Evolutionary conservation across 2,329 filamentous ascomycete genomes (phyloP).

Genomic region (Claviceps arundinis): DNA sequence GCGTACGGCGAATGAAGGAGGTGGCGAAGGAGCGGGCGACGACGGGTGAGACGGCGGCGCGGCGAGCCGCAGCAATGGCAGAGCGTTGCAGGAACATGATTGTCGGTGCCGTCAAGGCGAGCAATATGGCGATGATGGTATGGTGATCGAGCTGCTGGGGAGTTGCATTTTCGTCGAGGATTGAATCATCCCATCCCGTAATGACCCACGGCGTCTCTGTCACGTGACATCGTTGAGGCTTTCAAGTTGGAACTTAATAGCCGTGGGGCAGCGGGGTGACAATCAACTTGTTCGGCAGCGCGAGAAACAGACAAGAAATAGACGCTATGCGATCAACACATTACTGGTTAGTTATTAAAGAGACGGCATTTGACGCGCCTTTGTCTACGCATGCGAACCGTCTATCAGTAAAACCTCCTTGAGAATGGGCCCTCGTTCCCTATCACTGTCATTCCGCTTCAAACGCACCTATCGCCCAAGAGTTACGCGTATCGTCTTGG

Average conservation of each 20-base stretch:
- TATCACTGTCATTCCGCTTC: too few species aligned
- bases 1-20: constrained; percentile 46
- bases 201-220: constrained; percentile 1
- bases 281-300: too few species aligned
- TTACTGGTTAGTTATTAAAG: too few species aligned
- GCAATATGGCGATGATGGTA: constrained; percentile 3
- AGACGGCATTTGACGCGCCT: too few species aligned
- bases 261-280: not conserved
- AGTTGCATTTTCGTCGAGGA: constrained; percentile 2
- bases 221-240: constrained; percentile 5
- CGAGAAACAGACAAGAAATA: too few species aligned
- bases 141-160: constrained; percentile 5
- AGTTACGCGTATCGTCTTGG: too few species aligned
- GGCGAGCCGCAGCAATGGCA: constrained; percentile 46
- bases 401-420: too few species aligned
- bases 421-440: too few species aligned
- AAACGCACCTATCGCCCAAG: too few species aligned
- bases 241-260: not conserved
- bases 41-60: constrained; percentile 38
- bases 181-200: constrained; percentile 1
- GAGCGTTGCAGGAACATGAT: constrained; percentile 54
- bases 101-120: constrained; percentile 14
- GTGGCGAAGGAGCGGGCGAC: constrained; percentile 47
- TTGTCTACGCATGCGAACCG: too few species aligned
- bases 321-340: too few species aligned